These are phyloP conservation scores for Venturia carpophila DNA, from an alignment of 2,329 filamentous ascomycete genomes.

Conservation along the genomic window DNA sequence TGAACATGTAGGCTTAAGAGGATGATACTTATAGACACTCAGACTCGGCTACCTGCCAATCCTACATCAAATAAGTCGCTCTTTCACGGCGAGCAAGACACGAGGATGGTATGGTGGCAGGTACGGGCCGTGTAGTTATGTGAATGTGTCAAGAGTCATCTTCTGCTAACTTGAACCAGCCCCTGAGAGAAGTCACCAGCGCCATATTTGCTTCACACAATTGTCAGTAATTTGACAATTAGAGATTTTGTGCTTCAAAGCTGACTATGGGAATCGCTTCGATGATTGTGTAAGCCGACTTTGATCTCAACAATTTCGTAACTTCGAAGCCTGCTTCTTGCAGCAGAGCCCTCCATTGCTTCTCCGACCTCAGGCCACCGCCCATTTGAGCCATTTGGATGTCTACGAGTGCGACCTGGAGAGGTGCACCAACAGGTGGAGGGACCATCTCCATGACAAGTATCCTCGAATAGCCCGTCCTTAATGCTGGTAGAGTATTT, in stretches of 20 bases:
- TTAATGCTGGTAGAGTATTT: conserved; percentile 7
- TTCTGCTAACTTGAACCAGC: too few relatives aligned
- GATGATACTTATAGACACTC: neutral
- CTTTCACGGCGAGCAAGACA: too few relatives aligned
- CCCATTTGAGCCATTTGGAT: conserved; percentile 6
- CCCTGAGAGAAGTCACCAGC: neutral
- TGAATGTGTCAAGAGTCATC: neutral
- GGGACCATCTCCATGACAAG: neutral
- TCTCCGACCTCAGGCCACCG: neutral
- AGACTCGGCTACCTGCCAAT: neutral
- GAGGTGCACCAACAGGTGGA: neutral
- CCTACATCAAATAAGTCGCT: too few relatives aligned
- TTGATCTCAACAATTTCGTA: neutral
- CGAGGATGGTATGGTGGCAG: too few relatives aligned
- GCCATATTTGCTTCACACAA: too few relatives aligned
- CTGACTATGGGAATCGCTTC: conserved; percentile 4
- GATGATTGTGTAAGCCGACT: conserved; percentile 10
- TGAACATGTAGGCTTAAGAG: neutral
- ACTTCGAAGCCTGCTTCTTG: conserved; percentile 12
- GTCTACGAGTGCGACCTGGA: neutral
- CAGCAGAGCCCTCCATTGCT: neutral
- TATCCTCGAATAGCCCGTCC: neutral
- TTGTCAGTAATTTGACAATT: neutral
- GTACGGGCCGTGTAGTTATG: too few relatives aligned
- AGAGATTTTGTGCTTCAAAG: neutral